Evolutionary conservation across 2,329 filamentous ascomycete species (phyloP), one percentile per base, ranked within the genome.

Genomic region (Fusarium dimerum): DNA sequence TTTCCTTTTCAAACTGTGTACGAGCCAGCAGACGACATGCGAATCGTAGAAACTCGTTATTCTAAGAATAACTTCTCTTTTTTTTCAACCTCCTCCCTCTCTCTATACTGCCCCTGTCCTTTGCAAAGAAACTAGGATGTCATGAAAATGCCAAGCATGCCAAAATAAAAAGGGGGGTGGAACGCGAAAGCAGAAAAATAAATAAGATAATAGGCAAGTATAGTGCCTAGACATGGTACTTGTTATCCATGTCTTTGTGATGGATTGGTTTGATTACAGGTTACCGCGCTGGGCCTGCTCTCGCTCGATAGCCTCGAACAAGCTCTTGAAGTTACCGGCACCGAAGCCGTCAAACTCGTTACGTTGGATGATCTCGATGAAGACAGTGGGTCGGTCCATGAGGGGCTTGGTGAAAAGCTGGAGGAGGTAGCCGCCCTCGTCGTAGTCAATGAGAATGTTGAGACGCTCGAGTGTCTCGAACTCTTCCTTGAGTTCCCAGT

Each of bases 221-320:
- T 26, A 26, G 7, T 26, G 20, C 20, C 20, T 26, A 26, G 7
- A 26, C 20, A 26, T 26, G 20, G 20, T 5, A 26, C 20, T 26
- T 36, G 32, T 15, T 36, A 9, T 15, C 32, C 10, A 11, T 15
- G 32, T 12, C 32, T 36, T 36, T 36, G 4, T 36, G 10, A 9
- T 15, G 10, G 32, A 15, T 36, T 15, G 32, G n/a, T 11, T 26
- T 39, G 5, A 41, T 73, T 73, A 90, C 73, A 96, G 70, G 68
- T 96, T 97, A 2, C 93, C 92, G 50, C 92, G 80, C 71, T 88
- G 79, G 43, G 85, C 91, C 78, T 97, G 93, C 73, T 97, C 92
- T 46, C 92, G 79, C 80, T 97, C 93, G 70, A 97, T 95, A 3
- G 93, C 92, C 78, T 97, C 92, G 66, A 97, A 97, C 64, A 97